Conservation (phyloP, 805 yeast genomes). For the Cyberlindnera euphorbiiphila region DNA sequence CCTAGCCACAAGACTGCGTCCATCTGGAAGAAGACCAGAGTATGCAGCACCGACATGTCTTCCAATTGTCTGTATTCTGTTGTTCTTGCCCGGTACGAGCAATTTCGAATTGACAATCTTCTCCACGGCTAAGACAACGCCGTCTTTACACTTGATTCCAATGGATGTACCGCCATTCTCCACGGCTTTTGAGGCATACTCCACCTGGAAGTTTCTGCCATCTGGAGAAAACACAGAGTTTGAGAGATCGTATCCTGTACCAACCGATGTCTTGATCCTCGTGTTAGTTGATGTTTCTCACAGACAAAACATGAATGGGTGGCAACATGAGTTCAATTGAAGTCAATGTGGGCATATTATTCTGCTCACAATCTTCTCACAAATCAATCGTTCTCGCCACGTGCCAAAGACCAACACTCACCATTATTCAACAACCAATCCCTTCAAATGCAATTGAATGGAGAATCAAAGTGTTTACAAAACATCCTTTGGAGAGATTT, state of each 20-base stretch:
- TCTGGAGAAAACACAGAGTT: conserved; percentile 89
- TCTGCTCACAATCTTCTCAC: no score
- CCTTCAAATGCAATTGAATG: no score
- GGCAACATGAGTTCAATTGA: no score
- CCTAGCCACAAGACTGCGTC: conserved; percentile 85
- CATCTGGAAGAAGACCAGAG: conserved; percentile 95
- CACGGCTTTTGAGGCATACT: conserved; percentile 95
- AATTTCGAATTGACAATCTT: conserved; percentile 83
- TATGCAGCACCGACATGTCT: conserved; percentile 92
- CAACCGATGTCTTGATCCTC: conserved; percentile 74
- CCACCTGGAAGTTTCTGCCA: conserved; percentile 95
- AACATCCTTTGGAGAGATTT: neutral
- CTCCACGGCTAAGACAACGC: conserved; percentile 96
- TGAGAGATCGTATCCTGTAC: conserved; percentile 98
- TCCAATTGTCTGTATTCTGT: conserved; percentile 88
- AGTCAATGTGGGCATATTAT: no score
- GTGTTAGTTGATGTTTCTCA: no score
- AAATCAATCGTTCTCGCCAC: no score
- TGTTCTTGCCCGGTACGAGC: conserved; percentile 84
- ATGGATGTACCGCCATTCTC: conserved; percentile 96
- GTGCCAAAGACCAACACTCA: no score
- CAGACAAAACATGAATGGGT: no score
- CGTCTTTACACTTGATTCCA: conserved; percentile 90
- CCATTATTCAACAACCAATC: no score
- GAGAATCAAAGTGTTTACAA: neutral